Percentiles rank a stretch among this genome's conserved stretches.
phyloP scores from a whole-genome alignment of 176 grass and related monocot genomes.

The Eleusine coracana region DNA sequence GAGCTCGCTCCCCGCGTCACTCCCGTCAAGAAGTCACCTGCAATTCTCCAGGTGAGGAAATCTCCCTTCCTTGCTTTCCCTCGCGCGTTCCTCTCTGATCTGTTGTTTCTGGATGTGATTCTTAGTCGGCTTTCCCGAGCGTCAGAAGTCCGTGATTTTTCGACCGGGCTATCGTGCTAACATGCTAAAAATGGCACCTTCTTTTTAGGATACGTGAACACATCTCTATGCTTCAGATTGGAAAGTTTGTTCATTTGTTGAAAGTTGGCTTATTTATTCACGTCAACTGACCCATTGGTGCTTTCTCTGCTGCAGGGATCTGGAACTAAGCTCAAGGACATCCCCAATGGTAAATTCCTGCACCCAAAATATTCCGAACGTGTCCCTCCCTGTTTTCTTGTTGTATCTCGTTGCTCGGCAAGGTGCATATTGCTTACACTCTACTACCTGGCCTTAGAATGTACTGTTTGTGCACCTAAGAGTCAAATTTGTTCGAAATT shows the following conservation, averaged over 20 bases:
- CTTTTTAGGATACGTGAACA: not conserved
- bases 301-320: slow-evolving; percentile 63
- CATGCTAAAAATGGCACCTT: not conserved
- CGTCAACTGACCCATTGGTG: not conserved
- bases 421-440: not conserved
- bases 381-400: not conserved
- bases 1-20: slow-evolving; percentile 52
- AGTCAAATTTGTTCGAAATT: not conserved
- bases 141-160: not conserved
- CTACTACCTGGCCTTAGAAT: not conserved
- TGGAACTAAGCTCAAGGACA: slow-evolving; percentile 91
- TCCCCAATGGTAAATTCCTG: slow-evolving; percentile 70
- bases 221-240: not conserved
- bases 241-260: not conserved
- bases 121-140: not conserved
- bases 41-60: slow-evolving; percentile 64
- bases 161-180: too few species aligned
- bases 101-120: not conserved
- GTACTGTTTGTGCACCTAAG: too few species aligned
- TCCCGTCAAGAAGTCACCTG: slow-evolving; percentile 57
- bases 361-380: not conserved
- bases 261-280: not conserved
- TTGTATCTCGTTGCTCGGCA: too few species aligned
- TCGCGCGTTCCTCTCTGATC: not conserved
- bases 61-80: not conserved